Percentiles rank a stretch among this genome's conserved stretches.
Conservation (phyloP, 345 rosid genomes). For the Eucalyptus paniculata region DNA sequence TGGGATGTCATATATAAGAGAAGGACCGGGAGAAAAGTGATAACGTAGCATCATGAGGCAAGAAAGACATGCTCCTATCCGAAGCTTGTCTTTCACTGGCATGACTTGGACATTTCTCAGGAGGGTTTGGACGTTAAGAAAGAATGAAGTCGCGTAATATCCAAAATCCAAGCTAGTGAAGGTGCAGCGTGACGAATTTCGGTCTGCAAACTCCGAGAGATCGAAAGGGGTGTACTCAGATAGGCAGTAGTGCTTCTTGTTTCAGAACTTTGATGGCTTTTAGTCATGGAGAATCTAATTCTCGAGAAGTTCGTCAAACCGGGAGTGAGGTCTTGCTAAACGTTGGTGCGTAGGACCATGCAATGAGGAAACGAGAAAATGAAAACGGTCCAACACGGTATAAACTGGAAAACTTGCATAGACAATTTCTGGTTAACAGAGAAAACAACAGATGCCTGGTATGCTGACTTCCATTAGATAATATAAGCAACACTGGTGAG, state of each 20-base stretch:
- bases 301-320: background rate
- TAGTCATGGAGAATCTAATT: background rate
- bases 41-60: background rate
- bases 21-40: background rate
- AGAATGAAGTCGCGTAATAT: background rate
- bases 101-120: background rate
- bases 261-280: background rate
- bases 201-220: background rate
- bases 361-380: background rate
- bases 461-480: background rate
- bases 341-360: background rate
- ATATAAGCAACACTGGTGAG: background rate
- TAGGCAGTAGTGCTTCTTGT: background rate
- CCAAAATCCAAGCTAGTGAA: background rate
- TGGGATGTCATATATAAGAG: background rate
- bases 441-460: background rate
- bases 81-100: background rate
- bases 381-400: background rate
- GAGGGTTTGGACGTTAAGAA: background rate
- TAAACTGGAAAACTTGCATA: background rate
- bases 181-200: background rate
- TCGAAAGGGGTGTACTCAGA: background rate
- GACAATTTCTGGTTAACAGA: background rate
- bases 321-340: background rate
- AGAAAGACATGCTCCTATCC: background rate